Conservation (phyloP, 352 stramenopile species). For the Phytopythium litorale region DNA sequence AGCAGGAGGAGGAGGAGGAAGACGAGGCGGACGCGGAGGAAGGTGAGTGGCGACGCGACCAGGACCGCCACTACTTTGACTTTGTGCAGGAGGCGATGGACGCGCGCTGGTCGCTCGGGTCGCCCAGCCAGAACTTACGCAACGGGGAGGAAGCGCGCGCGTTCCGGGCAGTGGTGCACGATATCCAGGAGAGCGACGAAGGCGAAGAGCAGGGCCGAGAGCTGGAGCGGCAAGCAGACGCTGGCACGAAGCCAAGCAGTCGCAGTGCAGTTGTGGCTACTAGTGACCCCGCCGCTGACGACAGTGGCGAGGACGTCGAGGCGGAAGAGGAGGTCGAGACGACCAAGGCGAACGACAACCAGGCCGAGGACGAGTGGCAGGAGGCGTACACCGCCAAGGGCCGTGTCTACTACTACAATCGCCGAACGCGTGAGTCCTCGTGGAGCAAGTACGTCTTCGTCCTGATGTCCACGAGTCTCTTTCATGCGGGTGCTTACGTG, state of each 20-base stretch:
- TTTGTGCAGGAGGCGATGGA: slow-evolving; percentile 51
- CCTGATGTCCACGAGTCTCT: neutral
- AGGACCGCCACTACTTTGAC: slow-evolving; percentile 28
- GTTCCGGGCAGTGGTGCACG: neutral
- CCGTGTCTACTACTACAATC: slow-evolving; percentile 89
- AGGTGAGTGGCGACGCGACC: slow-evolving; percentile 3
- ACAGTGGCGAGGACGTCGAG: neutral
- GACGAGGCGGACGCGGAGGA: slow-evolving; percentile 10
- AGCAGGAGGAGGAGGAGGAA: slow-evolving; percentile 15
- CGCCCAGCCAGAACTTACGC: slow-evolving; percentile 3
- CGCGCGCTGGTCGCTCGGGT: slow-evolving; percentile 19
- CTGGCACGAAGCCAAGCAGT: neutral
- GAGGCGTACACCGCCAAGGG: slow-evolving; percentile 83
- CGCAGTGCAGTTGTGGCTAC: neutral
- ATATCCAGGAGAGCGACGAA: slow-evolving; percentile 9
- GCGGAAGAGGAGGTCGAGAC: neutral
- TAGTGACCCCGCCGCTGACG: neutral
- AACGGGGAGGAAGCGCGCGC: neutral
- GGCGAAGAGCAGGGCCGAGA: slow-evolving; percentile 9
- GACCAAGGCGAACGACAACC: slow-evolving; percentile 11
- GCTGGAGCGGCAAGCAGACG: slow-evolving; percentile 6
- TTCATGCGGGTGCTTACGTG: neutral
- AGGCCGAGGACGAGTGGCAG: slow-evolving; percentile 61
- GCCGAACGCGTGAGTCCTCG: slow-evolving; percentile 76
- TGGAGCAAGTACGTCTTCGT: slow-evolving; percentile 61